Base-by-base conservation (phyloP, 2,329 filamentous ascomycete genomes). In the Venturia pyrina region DNA sequence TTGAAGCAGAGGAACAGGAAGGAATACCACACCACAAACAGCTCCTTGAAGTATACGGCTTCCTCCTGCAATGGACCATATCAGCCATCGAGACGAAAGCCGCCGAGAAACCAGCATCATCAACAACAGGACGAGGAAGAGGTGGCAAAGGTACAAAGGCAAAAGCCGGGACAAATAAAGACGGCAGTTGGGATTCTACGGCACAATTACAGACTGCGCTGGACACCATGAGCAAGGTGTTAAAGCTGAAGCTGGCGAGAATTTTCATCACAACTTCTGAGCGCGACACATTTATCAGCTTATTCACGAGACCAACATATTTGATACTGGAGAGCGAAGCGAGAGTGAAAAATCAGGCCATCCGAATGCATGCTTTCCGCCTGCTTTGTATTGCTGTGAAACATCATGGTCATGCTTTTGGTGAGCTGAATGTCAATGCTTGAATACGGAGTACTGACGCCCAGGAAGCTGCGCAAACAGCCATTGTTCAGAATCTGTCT, bases 221-320 rank as follows among this genome's bases (percentile, higher is more conserved):
- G 68, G 93, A 97, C 72, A 87, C 88, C 40, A 98, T 99, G 91
- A 93, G 91, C 80, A 97, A 96, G 76, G 92, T 96, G 62, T 82
- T 99, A 77, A 96, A 92, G 77, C 80, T 97, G 73, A 97, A 96
- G 79, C 82, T 99, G 62, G 86, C 89, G 70, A 92, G 91, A 73
- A 93, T 99, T 68, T 99, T 99, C 74, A 78, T 98, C 68, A 99
- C 95, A 0, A 99, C 95, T 0, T 96, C 93, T 61, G 95, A 99
- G 77, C 86, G 93, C 68, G 95, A 99, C 73, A 97, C 92, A 0
- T 97, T 99, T 72, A 89, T 99, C 68, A 87, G 90, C 65, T 82
- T 99, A 0, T 89, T 99, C 70, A 98, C 95, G 0, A 85, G 95
- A 48, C 93, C 95, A 0, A 90, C 96, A 13, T 99, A 98, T 76